Evolutionary conservation across 2,329 filamentous ascomycete genomes (phyloP).

Genomic region (Colletotrichum cereale): DNA sequence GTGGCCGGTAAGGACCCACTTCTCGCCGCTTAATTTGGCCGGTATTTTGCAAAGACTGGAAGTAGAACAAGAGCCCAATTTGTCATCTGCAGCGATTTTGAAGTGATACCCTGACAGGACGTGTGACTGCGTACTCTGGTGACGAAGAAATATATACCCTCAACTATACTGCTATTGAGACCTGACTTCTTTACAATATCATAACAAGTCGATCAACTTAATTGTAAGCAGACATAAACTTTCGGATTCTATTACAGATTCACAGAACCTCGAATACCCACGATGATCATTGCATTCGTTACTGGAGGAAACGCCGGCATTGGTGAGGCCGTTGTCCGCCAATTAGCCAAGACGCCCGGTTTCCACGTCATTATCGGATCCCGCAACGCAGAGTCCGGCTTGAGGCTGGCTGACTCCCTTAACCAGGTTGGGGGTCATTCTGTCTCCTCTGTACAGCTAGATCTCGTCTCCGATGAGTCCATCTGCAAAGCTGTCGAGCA

Average conservation of each 20-base stretch:
- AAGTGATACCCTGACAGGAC: background rate
- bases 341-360: slow-evolving; percentile 44
- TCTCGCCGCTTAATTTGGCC: slow-evolving; percentile 15
- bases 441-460: slow-evolving; percentile 45
- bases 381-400: slow-evolving; percentile 46
- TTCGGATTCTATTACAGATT: background rate
- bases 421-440: slow-evolving; percentile 43
- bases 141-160: background rate
- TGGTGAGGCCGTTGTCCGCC: slow-evolving; percentile 27
- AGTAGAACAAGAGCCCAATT: background rate
- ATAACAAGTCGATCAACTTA: background rate
- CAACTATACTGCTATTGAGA: background rate
- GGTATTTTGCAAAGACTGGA: background rate
- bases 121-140: background rate
- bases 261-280: background rate
- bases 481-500: slow-evolving; percentile 44
- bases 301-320: slow-evolving; percentile 38
- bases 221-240: background rate
- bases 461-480: slow-evolving; percentile 47
- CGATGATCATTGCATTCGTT: slow-evolving; percentile 29
- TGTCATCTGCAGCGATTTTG: background rate
- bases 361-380: slow-evolving; percentile 52
- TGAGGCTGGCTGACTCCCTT: slow-evolving; percentile 44
- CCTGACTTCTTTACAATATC: too few species aligned
- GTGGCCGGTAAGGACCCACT: background rate